Base-by-base conservation (phyloP, 106 monocot genomes). In the Acanthochlamys bracteata region DNA sequence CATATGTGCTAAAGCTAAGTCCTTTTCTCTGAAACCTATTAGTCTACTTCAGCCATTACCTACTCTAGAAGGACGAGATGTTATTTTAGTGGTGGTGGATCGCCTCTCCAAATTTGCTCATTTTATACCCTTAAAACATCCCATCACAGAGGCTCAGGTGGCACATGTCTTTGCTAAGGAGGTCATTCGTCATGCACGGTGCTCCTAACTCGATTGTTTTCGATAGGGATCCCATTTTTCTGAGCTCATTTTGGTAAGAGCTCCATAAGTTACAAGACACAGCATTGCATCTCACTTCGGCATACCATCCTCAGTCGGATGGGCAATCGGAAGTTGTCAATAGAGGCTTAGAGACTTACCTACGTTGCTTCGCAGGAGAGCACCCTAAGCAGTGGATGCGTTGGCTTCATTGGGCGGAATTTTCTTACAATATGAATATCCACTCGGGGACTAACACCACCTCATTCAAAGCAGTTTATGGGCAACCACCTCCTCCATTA, bases 21-120 rank as follows among this genome's bases (percentile, higher is more conserved):
- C 49, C 12, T 12, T 14, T 4, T 49, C 49, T 17, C 49, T 49
- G 15, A 49, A 49, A 49, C 49, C 49, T 49, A 47, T 25, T 23
- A 47, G 70, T 1, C n/a, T 70, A 0, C 53, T 71, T 0, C 62
- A 61, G 39, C 61, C 61, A 2, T 27, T 71, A 10, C 61, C 61
- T 22, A 53, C 62, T 39, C 71, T 52, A 12, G 14, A 20, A 19
- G 2, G 33, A 0, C 11, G 47, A 3, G 17, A 7, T 27, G 20
- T 19, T 17, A 70, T 60, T 24, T 11, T 70, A 4, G 70, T 68
- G 22, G 55, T 55, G 20, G 39, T 61, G 17, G 14, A 61, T 39
- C 12, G 61, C n/a, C 17, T 61, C 12, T 61, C 61, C 3, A 61
- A 39, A 39, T 39, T 17, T 13, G 61, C 39, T 11, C 61, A 39